Evolutionary conservation across 2,329 filamentous ascomycete genomes (phyloP).

Genomic region (Pseudocercospora fijiensis): DNA sequence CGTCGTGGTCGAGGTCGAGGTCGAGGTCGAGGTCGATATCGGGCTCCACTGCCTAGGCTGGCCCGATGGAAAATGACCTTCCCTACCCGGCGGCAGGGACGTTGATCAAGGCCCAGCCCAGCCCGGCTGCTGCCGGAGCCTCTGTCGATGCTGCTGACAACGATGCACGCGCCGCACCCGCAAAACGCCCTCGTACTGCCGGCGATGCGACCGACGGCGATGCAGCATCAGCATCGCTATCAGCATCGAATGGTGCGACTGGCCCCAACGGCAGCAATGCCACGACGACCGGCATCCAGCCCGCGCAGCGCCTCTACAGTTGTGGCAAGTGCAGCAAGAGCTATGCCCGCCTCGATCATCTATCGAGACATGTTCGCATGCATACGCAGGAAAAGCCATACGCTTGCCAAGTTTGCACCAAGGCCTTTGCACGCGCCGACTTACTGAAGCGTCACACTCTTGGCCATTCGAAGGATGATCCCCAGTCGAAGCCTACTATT

Average conservation of each 20-base stretch:
- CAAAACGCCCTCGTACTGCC: conserved; percentile 14
- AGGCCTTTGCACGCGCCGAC: conserved; percentile 51
- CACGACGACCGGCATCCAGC: conserved; percentile 11
- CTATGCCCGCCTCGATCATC: conserved; percentile 55
- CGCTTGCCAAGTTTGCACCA: conserved; percentile 47
- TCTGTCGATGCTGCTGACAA: conserved; percentile 9
- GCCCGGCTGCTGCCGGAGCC: background rate
- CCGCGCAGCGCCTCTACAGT: conserved; percentile 43
- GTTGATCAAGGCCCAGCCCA: conserved; percentile 1
- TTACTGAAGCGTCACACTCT: conserved; percentile 53
- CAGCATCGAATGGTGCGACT: conserved; percentile 10
- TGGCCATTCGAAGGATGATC: conserved; percentile 42
- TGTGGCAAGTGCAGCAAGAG: conserved; percentile 55
- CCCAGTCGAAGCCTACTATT: conserved; percentile 33
- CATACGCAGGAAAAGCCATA: conserved; percentile 49
- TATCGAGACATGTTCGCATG: conserved; percentile 53
- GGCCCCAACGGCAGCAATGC: conserved; percentile 6
- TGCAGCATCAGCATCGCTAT: conserved; percentile 9
- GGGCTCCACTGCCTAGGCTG: conserved; percentile 14
- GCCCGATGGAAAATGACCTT: background rate
- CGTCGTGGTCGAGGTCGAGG: conserved; percentile 4
- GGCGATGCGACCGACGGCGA: conserved; percentile 14
- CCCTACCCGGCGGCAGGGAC: conserved; percentile 1
- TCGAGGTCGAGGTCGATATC: conserved; percentile 6
- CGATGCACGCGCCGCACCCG: conserved; percentile 13